phyloP scores from a whole-genome alignment of 768 basidiomycete genomes.

The Leccinum variicolor region DNA sequence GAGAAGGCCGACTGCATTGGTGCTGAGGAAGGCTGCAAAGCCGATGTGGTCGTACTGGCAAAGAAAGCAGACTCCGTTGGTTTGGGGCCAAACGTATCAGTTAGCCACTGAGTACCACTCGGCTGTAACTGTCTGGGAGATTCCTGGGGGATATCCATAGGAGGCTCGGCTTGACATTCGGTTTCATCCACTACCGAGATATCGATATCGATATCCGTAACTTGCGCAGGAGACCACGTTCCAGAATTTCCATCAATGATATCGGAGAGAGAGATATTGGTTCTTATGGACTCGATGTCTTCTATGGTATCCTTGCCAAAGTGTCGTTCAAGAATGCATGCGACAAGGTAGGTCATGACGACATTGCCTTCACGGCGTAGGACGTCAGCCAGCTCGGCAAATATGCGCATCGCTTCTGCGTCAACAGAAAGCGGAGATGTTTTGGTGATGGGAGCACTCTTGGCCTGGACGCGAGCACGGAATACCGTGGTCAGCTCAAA shows the following conservation, averaged over 20 bases:
- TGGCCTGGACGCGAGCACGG: constrained; percentile 73
- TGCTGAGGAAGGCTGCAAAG: constrained; percentile 13
- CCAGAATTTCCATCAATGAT: constrained; percentile 63
- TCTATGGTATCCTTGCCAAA: constrained; percentile 82
- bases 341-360: constrained; percentile 82
- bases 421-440: constrained; percentile 63
- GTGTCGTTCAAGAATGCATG: constrained; percentile 82
- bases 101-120: constrained; percentile 32
- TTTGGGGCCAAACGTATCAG: constrained; percentile 28
- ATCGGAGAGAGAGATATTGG: constrained; percentile 52
- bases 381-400: constrained; percentile 52
- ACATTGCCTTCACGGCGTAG: constrained; percentile 63
- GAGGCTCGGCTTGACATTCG: constrained; percentile 13
- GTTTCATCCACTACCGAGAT: constrained; percentile 20
- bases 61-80: constrained; percentile 27
- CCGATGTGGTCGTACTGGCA: constrained; percentile 6
- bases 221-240: constrained; percentile 23
- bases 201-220: constrained; percentile 27
- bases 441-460: constrained; percentile 72
- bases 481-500: constrained; percentile 83
- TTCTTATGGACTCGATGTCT: constrained; percentile 65
- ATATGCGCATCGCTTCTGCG: constrained; percentile 62
- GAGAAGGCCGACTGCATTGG: constrained; percentile 33
- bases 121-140: constrained; percentile 20
- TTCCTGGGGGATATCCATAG: not conserved